Base-by-base conservation (phyloP, 441 rosid species). In the Erodium trifolium region DNA sequence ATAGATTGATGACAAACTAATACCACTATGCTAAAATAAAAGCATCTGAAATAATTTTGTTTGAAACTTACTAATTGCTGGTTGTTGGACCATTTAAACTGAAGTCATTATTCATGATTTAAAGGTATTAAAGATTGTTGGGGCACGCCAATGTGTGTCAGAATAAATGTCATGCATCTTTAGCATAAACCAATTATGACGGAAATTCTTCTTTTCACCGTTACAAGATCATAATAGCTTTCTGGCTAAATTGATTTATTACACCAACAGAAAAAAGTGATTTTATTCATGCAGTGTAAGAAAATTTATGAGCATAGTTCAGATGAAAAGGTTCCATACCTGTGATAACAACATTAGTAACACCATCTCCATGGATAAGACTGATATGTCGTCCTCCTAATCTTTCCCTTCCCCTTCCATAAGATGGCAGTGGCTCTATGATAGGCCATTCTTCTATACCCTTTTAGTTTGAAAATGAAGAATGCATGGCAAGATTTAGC, bases 331-430 rank as follows among this genome's bases (percentile, higher is more conserved):
- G 12, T 47, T 35, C 12, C 0, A n/a, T 70, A 88, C 92, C 95
- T 81, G 92, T 83, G 71, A 89, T 82, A 71, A 93, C 82, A 41
- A 91, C 98, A 79, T 93, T 78, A 19, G 78, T 68, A 69, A 93
- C 89, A 27, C 88, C 88, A 73, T 93, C 79, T 68, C 98, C 98
- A 77, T 93, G 97, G 74, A 93, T 86, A 75, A 93, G 96, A 79
- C 98, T 93, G 70, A 88, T 87, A 73, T 93, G 96, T 72, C 98
- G 86, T 72, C 87, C 96, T 68, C 98, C 97, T 77, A 80, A 71
- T 78, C 97, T 88, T 79, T 93, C 98, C 73, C 98, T 86, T 71
- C 98, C 98, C 81, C 97, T 87, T 82, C 98, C 98, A 82, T 93
- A 91, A 69, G 99, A 93, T 78, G 96, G 97, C 78, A 93, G 77